These are phyloP conservation scores for Catenaria anguillulae DNA, from an alignment of 371 early-diverging fungal genomes.

Conservation along the genomic window DNA sequence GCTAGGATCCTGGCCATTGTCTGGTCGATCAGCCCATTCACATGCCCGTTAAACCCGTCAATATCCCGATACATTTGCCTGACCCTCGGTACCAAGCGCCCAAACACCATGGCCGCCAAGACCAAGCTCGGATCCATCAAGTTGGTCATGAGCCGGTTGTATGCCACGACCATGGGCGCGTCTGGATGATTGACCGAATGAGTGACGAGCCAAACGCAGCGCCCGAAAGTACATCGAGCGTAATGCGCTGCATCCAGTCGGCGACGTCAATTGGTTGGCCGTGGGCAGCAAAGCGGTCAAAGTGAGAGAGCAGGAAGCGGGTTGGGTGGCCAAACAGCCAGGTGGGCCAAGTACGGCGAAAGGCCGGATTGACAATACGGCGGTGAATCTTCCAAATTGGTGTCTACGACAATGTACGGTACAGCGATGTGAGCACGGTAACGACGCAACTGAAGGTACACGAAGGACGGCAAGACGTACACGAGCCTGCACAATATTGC, in stretches of 20 bases:
- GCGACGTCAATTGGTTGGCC: background rate
- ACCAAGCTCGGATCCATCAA: background rate
- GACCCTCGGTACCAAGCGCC: background rate
- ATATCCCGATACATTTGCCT: too few relatives aligned
- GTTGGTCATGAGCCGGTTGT: background rate
- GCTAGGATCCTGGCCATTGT: background rate
- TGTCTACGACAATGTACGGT: too few relatives aligned
- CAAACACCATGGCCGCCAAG: background rate
- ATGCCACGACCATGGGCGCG: background rate
- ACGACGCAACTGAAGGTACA: too few relatives aligned
- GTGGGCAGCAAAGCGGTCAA: background rate
- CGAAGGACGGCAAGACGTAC: too few relatives aligned
- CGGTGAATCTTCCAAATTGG: background rate
- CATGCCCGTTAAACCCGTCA: background rate
- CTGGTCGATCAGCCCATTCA: background rate
- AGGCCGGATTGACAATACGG: background rate
- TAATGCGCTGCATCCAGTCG: conserved; percentile 6
- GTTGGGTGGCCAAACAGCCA: background rate
- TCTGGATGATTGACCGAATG: conserved; percentile 5
- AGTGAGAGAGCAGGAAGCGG: background rate
- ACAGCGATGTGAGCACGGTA: too few relatives aligned
- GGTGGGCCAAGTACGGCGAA: background rate
- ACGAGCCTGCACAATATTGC: too few relatives aligned
- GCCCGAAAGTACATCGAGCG: background rate
- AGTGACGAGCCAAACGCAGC: background rate